Base-by-base conservation (phyloP, 306 rosid genomes). In the Vachellia pachyceras region DNA sequence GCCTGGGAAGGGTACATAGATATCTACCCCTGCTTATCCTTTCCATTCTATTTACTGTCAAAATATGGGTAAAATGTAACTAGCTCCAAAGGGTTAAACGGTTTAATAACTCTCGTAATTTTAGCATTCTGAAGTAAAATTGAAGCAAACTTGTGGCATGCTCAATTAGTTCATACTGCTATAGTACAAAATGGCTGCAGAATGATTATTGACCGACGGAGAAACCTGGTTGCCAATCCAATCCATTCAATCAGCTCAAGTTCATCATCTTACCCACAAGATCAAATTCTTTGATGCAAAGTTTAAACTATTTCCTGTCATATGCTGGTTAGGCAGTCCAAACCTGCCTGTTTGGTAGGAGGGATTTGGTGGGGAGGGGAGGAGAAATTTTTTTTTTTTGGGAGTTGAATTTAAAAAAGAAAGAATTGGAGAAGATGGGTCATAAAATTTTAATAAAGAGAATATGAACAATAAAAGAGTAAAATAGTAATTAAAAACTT, bases 1-100 rank as follows among this genome's bases (percentile, higher is more conserved):
- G 3, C 15, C 52, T 46, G 52, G 52, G 5, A 84, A 33, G 23
- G 85, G 97, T 90, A 64, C 77, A 91, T 93, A 72, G 10, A 72
- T 36, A 63, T 80, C 20, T 61, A 37, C 55, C 23, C 60, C 11
- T 39, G 36, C 47, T 49, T 2, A 35, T 42, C 66, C 58, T 39
- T 52, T 41, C 46, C 77, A 15, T 10, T 57, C 7, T 17, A 36
- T 5, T 25, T 77, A 6, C 64, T 29, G 63, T 80, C 35, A 18
- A 17, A 37, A 46, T 72, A 4, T 64, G 41, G 46, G 73, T 58
- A 68, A 79, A 44, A 42, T 45, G 52, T n/a, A 41, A 69, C 42
- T 44, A 72, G 58, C 47, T 55, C 61, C 61, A 54, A 54, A n/a
- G 61, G 11, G 10, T 7, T 7, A n/a, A 54, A 6, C 10, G 25